These are phyloP conservation scores for Coemansia sp. DNA, from an alignment of 192 early-diverging fungal species.

Conservation along the genomic window DNA sequence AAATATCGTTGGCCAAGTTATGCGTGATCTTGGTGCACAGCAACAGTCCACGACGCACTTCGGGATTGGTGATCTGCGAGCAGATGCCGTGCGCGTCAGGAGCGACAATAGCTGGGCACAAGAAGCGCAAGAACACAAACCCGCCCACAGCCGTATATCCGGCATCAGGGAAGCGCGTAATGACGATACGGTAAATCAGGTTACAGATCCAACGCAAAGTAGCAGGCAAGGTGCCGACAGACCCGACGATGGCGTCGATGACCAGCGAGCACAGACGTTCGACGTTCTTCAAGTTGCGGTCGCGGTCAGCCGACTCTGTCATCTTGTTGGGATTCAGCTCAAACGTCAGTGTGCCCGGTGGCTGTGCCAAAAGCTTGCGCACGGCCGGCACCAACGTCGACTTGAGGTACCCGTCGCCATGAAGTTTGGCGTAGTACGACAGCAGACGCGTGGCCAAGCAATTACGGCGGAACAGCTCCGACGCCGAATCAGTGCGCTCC, in stretches of 20 bases:
- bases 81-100: conserved; percentile 84
- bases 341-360: conserved; percentile 75
- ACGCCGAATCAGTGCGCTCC: conserved; percentile 75
- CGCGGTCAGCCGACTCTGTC: conserved; percentile 63
- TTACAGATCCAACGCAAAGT: conserved; percentile 81
- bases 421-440: conserved; percentile 77
- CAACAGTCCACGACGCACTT: conserved; percentile 83
- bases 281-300: conserved; percentile 79
- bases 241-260: conserved; percentile 82
- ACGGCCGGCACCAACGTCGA: conserved; percentile 80
- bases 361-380: conserved; percentile 64
- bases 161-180: conserved; percentile 79
- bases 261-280: conserved; percentile 73
- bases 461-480: conserved; percentile 90
- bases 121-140: conserved; percentile 94
- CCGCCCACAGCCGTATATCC: conserved; percentile 88
- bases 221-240: conserved; percentile 67
- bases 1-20: conserved; percentile 92
- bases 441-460: conserved; percentile 88
- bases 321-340: conserved; percentile 88
- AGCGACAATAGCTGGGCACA: conserved; percentile 93
- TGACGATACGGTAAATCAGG: conserved; percentile 75
- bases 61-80: conserved; percentile 62
- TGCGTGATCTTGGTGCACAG: conserved; percentile 95
- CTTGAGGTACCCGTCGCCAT: conserved; percentile 81